phyloP scores from a whole-genome alignment of 306 rosid genomes.

The Chamaecrista fasciculata region DNA sequence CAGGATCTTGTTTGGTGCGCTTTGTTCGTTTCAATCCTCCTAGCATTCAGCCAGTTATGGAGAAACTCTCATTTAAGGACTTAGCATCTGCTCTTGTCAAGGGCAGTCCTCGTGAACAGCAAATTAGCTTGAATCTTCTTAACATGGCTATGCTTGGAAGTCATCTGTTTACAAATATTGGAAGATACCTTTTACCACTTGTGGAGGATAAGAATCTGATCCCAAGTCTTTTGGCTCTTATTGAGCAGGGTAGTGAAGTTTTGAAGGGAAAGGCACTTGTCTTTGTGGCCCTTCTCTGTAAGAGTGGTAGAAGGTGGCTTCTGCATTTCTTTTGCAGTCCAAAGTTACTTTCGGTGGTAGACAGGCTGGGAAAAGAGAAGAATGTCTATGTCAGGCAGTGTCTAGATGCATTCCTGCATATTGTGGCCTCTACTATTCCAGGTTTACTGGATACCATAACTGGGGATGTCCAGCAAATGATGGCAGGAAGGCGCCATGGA shows the following conservation, averaged over 20 bases:
- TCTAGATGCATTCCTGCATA: slow-evolving; percentile 68
- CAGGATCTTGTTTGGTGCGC: slow-evolving; percentile 97
- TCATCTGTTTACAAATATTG: slow-evolving; percentile 65
- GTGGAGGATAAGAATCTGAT: slow-evolving; percentile 84
- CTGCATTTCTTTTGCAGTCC: slow-evolving; percentile 86
- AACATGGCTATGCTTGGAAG: slow-evolving; percentile 90
- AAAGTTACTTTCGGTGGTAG: slow-evolving; percentile 82
- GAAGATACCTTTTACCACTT: slow-evolving; percentile 68
- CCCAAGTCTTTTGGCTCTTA: slow-evolving; percentile 66
- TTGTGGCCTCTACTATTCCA: slow-evolving; percentile 74
- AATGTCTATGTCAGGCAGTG: slow-evolving; percentile 75
- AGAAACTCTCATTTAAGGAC: slow-evolving; percentile 79
- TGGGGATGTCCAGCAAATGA: slow-evolving; percentile 79
- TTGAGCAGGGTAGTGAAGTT: slow-evolving; percentile 93
- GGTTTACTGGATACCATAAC: slow-evolving; percentile 77
- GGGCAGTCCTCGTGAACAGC: slow-evolving; percentile 91
- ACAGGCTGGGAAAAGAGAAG: slow-evolving; percentile 89
- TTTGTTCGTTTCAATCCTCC: slow-evolving; percentile 81
- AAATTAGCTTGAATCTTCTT: slow-evolving; percentile 87
- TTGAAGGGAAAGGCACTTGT: slow-evolving; percentile 85
- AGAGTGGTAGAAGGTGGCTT: slow-evolving; percentile 87
- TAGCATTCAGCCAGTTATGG: slow-evolving; percentile 66
- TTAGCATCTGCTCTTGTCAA: slow-evolving; percentile 74
- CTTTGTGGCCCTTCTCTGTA: slow-evolving; percentile 83
- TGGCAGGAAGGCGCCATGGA: slow-evolving; percentile 93